Evolutionary conservation across 1,284 basidiomycete genomes (phyloP).

Genomic region (Apiotrichum montevideense): DNA sequence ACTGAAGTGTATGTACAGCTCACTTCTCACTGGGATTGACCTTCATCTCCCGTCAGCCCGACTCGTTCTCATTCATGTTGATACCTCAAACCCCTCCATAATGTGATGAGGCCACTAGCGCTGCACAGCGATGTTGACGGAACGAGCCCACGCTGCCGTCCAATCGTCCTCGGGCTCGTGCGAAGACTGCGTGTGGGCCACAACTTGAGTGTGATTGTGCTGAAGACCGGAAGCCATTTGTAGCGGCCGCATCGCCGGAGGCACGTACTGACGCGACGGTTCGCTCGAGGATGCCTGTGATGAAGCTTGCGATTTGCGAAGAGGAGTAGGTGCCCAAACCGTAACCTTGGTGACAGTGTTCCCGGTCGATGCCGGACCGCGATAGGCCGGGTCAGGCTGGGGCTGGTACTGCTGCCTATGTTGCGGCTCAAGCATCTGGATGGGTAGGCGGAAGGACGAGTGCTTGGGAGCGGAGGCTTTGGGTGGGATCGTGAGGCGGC

Average conservation of each 20-base stretch:
- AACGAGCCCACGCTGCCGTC: neutral
- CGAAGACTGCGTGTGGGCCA: neutral
- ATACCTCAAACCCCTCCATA: no score
- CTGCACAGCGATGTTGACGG: neutral
- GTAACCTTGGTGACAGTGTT: neutral
- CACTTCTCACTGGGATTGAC: no score
- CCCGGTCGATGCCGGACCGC: no score
- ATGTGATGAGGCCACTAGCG: no score
- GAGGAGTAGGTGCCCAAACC: conserved; percentile 6
- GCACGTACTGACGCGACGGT: neutral
- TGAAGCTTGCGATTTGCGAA: no score
- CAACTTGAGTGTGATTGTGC: neutral
- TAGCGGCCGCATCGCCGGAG: neutral
- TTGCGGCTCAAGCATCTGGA: neutral
- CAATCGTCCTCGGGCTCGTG: neutral
- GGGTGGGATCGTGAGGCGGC: conserved; percentile 4
- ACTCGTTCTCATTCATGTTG: no score
- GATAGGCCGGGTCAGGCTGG: no score
- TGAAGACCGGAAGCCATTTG: neutral
- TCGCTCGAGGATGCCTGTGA: neutral
- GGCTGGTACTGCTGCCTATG: no score
- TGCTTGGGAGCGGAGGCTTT: neutral
- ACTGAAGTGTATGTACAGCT: no score
- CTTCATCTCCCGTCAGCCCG: no score
- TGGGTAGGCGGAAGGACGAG: conserved; percentile 1